phyloP scores from a whole-genome alignment of 2,329 filamentous ascomycete species.

The Rhytidhysteron rufulum region DNA sequence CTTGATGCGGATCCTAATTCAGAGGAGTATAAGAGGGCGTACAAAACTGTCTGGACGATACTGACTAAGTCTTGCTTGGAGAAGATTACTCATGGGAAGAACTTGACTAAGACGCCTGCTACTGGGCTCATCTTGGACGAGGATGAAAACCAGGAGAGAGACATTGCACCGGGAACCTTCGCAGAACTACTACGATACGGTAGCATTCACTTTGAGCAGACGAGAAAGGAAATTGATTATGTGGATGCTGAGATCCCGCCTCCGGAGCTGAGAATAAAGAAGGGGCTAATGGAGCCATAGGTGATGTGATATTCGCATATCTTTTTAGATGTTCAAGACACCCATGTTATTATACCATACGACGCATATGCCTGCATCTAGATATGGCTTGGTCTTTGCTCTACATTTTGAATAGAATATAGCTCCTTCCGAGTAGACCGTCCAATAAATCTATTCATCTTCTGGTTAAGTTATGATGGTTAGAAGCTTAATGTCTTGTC shows the following conservation, averaged over 20 bases:
- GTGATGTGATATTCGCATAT: too few relatives aligned
- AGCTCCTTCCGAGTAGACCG: too few relatives aligned
- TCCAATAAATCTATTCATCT: too few relatives aligned
- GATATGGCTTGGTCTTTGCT: too few relatives aligned
- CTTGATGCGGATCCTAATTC: slow-evolving; percentile 19
- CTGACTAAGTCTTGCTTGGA: slow-evolving; percentile 30
- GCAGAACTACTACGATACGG: slow-evolving; percentile 35
- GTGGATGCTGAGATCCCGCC: slow-evolving; percentile 13
- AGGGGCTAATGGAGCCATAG: slow-evolving; percentile 17
- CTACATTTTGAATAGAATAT: too few relatives aligned
- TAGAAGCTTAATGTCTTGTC: too few relatives aligned
- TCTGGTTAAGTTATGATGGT: too few relatives aligned
- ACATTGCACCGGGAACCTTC: slow-evolving; percentile 31
- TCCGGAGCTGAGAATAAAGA: slow-evolving; percentile 13
- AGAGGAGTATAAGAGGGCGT: slow-evolving; percentile 24
- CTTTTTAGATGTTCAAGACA: too few relatives aligned
- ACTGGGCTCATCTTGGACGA: slow-evolving; percentile 28
- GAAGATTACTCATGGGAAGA: slow-evolving; percentile 36
- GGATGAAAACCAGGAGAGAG: slow-evolving; percentile 28
- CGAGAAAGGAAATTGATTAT: slow-evolving; percentile 22
- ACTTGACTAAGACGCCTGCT: slow-evolving; percentile 17
- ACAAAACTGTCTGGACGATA: slow-evolving; percentile 23
- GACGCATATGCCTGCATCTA: too few relatives aligned
- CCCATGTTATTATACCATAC: too few relatives aligned
- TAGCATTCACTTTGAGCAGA: slow-evolving; percentile 33